Conservation (phyloP, 177 flowering plant genomes). For the Vitis hybrid region DNA sequence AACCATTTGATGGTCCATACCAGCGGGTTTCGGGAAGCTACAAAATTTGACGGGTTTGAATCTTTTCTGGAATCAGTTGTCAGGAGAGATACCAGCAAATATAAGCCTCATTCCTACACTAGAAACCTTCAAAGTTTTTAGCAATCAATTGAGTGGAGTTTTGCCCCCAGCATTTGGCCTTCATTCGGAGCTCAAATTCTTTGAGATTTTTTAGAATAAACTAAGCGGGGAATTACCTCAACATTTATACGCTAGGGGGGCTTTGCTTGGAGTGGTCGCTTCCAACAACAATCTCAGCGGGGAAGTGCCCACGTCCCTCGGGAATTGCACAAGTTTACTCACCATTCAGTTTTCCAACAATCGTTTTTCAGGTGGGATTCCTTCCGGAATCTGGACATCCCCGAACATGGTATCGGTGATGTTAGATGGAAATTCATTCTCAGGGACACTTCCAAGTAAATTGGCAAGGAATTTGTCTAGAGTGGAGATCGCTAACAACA, state of each 20-base stretch:
- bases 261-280: constrained; percentile 36
- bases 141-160: constrained; percentile 30
- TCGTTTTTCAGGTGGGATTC: constrained; percentile 47
- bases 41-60: constrained; percentile 18
- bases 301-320: constrained; percentile 47
- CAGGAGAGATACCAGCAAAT: constrained; percentile 34
- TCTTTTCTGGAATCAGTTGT: constrained; percentile 26
- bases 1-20: constrained; percentile 36
- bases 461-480: constrained; percentile 41
- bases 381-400: constrained; percentile 45
- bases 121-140: constrained; percentile 20
- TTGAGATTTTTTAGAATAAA: constrained; percentile 36
- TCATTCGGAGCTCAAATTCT: constrained; percentile 29
- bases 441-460: constrained; percentile 39
- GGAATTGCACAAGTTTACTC: constrained; percentile 31
- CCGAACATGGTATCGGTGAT: constrained; percentile 23
- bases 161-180: constrained; percentile 40
- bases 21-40: constrained; percentile 33
- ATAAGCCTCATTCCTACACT: constrained; percentile 31
- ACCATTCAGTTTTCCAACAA: constrained; percentile 43
- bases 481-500: constrained; percentile 48
- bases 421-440: constrained; percentile 43
- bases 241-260: constrained; percentile 36
- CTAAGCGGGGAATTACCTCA: constrained; percentile 46
- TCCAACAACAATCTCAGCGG: constrained; percentile 47